phyloP scores from a whole-genome alignment of 345 rosid genomes.

The Pseudoturritis turrita region DNA sequence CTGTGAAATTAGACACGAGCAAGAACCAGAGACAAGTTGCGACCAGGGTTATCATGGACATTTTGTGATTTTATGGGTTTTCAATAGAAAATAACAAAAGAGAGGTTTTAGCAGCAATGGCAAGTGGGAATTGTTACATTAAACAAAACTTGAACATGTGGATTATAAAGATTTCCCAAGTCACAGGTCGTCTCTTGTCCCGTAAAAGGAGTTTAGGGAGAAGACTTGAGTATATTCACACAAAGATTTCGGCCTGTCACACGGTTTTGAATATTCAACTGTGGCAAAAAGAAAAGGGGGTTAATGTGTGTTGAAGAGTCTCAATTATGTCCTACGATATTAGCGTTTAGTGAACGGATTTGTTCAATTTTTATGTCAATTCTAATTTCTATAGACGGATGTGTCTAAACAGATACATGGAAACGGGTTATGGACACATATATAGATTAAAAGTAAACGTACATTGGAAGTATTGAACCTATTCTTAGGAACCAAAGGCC shows the following conservation, averaged over 20 bases:
- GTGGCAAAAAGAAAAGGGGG: background rate
- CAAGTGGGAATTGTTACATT: background rate
- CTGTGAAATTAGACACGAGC: constrained; percentile 27
- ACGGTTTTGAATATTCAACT: background rate
- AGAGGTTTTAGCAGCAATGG: background rate
- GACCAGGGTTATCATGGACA: background rate
- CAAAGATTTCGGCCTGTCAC: no score
- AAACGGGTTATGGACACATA: background rate
- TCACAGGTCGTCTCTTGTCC: constrained; percentile 9
- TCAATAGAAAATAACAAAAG: background rate
- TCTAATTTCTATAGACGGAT: background rate
- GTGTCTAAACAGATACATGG: background rate
- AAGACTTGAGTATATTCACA: background rate
- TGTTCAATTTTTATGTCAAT: background rate
- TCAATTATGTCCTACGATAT: background rate
- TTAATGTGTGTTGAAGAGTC: background rate
- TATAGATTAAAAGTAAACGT: background rate
- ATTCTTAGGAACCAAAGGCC: constrained; percentile 62
- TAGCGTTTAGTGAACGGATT: background rate
- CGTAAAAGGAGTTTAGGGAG: background rate
- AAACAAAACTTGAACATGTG: background rate
- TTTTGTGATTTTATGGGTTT: background rate
- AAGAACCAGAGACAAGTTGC: constrained; percentile 37
- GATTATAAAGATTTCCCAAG: background rate
- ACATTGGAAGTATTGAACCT: background rate